phyloP scores from a whole-genome alignment of 768 basidiomycete species.

The Inosperma sp. region DNA sequence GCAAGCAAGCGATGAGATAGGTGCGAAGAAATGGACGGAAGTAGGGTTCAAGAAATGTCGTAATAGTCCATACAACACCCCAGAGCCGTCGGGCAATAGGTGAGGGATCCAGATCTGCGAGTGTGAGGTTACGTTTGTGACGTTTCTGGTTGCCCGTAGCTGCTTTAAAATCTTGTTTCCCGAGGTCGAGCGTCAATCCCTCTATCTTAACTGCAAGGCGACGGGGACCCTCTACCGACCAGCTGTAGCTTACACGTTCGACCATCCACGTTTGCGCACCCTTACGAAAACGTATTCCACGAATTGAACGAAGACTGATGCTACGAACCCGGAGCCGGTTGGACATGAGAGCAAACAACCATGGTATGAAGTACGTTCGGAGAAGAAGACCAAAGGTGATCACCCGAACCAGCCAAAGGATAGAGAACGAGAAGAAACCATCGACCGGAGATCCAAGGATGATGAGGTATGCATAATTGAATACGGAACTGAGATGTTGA shows the following conservation, averaged over 20 bases:
- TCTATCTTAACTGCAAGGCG: slow-evolving; percentile 62
- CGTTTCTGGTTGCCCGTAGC: slow-evolving; percentile 25
- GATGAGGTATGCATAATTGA: slow-evolving; percentile 20
- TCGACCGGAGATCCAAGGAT: slow-evolving; percentile 29
- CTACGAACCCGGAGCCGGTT: slow-evolving; percentile 64
- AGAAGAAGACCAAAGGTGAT: slow-evolving; percentile 53
- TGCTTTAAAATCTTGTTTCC: slow-evolving; percentile 25
- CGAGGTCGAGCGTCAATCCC: slow-evolving; percentile 53
- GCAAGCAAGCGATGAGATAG: slow-evolving; percentile 49
- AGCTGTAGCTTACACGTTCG: slow-evolving; percentile 68
- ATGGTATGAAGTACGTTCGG: slow-evolving; percentile 64
- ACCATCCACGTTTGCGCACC: slow-evolving; percentile 52
- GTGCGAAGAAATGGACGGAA: slow-evolving; percentile 59
- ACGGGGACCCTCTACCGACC: slow-evolving; percentile 44
- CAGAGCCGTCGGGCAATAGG: slow-evolving; percentile 40
- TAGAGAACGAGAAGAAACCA: slow-evolving; percentile 37
- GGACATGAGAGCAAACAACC: slow-evolving; percentile 55
- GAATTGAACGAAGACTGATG: slow-evolving; percentile 72
- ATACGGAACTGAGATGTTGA: slow-evolving; percentile 12
- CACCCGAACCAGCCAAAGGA: slow-evolving; percentile 49
- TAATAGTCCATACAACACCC: slow-evolving; percentile 37
- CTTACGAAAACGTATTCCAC: slow-evolving; percentile 64
- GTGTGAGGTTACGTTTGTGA: slow-evolving; percentile 42
- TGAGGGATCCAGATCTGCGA: slow-evolving; percentile 44
- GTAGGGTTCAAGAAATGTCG: slow-evolving; percentile 49